A percentile compares a stretch with the other conserved stretches of the same genome.
These are phyloP conservation scores for Penicillium sp. DNA, from an alignment of 2,329 filamentous ascomycete genomes.

Conservation along the genomic window DNA sequence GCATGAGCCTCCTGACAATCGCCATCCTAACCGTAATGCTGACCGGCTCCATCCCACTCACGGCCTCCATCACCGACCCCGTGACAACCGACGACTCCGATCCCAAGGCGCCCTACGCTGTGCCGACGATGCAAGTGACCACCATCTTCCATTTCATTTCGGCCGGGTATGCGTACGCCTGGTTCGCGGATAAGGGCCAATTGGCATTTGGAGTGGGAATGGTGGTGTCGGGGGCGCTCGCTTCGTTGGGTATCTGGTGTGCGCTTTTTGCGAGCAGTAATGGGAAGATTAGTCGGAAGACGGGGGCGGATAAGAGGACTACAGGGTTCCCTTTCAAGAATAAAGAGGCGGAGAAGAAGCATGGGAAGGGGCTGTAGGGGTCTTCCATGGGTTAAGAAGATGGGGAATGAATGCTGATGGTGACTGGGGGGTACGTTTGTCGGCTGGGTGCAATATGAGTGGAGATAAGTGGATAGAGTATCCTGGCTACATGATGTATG, in stretches of 20 bases:
- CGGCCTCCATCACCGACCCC: constrained; percentile 38
- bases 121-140: constrained; percentile 58
- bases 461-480: too few relatives aligned
- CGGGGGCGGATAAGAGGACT: constrained; percentile 59
- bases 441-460: too few relatives aligned
- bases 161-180: constrained; percentile 60
- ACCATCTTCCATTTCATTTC: constrained; percentile 55
- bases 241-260: constrained; percentile 59
- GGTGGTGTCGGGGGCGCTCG: too few relatives aligned
- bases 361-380: constrained; percentile 25
- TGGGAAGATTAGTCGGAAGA: constrained; percentile 53
- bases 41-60: constrained; percentile 61
- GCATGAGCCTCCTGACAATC: constrained; percentile 57
- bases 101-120: constrained; percentile 54
- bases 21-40: constrained; percentile 58
- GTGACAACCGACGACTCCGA: constrained; percentile 38
- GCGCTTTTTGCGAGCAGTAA: constrained; percentile 50
- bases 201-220: too few relatives aligned
- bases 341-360: constrained; percentile 47
- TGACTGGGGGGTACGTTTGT: too few relatives aligned
- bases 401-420: too few relatives aligned
- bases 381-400: too few relatives aligned
- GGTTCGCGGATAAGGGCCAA: too few relatives aligned
- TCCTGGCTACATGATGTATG: too few relatives aligned
- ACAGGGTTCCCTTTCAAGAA: constrained; percentile 60